Conservation (phyloP, 805 yeast genomes). For the Lipomyces mesembrius region DNA sequence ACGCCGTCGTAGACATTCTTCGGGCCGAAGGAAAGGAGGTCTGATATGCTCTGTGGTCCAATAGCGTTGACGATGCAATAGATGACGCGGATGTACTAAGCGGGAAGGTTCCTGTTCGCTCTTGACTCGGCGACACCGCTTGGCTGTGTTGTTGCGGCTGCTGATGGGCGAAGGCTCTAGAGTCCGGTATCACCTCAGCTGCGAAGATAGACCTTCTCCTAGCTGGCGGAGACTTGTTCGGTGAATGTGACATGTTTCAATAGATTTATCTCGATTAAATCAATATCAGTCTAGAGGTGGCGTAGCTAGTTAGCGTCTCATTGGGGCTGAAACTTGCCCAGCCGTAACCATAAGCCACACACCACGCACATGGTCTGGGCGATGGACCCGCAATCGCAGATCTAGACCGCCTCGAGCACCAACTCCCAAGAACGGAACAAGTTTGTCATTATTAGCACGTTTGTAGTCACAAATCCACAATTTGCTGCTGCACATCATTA, state of each 20-base stretch:
- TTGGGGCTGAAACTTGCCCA: neutral
- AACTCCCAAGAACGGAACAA: neutral
- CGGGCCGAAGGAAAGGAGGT: conserved; percentile 12
- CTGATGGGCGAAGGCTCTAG: conserved; percentile 20
- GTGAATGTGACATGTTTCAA: neutral
- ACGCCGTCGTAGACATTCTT: conserved; percentile 11
- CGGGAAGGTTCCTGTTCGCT: neutral
- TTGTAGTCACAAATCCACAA: neutral
- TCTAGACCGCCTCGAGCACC: neutral
- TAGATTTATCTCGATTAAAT: neutral
- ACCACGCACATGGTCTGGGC: neutral
- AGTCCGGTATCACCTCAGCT: conserved; percentile 24
- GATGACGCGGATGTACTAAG: conserved; percentile 21
- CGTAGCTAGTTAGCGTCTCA: neutral
- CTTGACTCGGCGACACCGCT: neutral
- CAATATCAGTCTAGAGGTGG: neutral
- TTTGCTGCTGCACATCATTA: neutral
- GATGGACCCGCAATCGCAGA: neutral
- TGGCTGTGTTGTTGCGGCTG: conserved; percentile 13
- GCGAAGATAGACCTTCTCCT: conserved; percentile 21
- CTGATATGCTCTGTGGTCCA: conserved; percentile 29
- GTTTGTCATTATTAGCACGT: neutral
- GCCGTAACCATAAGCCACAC: neutral
- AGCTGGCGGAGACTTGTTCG: conserved; percentile 10
- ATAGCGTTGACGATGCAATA: conserved; percentile 26